Base-by-base conservation (phyloP, 129 eudicot genomes). In the Apium graveolens region DNA sequence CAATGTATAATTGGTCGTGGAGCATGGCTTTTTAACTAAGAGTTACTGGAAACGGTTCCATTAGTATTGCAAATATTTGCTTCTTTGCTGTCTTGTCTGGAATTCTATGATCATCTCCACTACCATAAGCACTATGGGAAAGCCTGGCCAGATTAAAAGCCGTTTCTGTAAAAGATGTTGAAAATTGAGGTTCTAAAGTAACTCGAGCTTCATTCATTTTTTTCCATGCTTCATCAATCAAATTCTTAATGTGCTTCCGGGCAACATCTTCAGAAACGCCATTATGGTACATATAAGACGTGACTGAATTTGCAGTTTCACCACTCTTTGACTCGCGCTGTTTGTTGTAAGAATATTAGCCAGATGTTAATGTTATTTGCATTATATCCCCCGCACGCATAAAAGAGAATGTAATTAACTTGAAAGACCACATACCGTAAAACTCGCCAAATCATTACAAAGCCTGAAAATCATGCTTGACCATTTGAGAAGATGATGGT, bases 101-200 rank as follows among this genome's bases (percentile, higher is more conserved):
- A 55, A 31, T 43, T 65, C 89, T 86, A 85, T 79, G 86, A 12
- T 83, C 85, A 70, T 89, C 91, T 65, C 88, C 94, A 70, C 71
- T 44, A 27, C 84, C 83, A 78, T 90, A 90, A 4, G 83, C 39
- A 78, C 84, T 87, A 34, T 84, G 79, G 26, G 87, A 62, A 10
- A 82, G 75, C 37, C 91, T 82, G 39, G 86, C 90, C 39, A 90
- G 84, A 73, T 90, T 90, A 78, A 90, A 80, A 2, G 85, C 88
- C 66, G 84, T 80, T 31, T 80, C 43, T n/a, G 69, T n/a, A 32
- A 85, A 87, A 11, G 51, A 24, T 74, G 62, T 73, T 27, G 76
- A 7, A 60, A 86, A 45, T 1, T 82, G 76, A 32, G 78, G 76
- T 43, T 80, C 80, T 70, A 37, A 70, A 42, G 71, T 76, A 12